Evolutionary conservation across 1,139 yeast species (phyloP).

Genomic region (Kluyveromyces sp.): DNA sequence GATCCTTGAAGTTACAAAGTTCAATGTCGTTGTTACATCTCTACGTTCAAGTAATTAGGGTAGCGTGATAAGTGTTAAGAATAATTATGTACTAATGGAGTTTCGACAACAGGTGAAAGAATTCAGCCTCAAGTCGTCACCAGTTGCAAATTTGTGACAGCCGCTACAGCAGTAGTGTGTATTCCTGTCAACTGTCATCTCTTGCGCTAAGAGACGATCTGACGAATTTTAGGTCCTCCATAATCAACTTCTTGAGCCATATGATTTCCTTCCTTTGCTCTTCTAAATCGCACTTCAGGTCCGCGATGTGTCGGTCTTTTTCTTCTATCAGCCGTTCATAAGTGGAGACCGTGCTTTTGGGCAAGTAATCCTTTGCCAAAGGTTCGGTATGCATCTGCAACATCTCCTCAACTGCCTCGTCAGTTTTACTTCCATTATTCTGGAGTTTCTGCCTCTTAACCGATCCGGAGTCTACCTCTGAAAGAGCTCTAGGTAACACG

Average conservation of each 20-base stretch:
- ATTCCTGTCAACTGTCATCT: not conserved
- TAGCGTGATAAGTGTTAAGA: not conserved
- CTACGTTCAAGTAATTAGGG: not conserved
- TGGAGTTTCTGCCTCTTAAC: not conserved
- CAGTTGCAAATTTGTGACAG: too few relatives aligned
- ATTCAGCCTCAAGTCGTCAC: too few relatives aligned
- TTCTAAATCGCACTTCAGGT: slow-evolving; percentile 28
- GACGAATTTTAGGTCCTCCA: slow-evolving; percentile 33
- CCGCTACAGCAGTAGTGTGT: not conserved
- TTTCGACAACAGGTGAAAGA: too few relatives aligned
- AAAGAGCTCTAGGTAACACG: not conserved
- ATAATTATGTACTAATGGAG: too few relatives aligned
- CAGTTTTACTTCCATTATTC: not conserved
- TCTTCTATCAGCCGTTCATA: slow-evolving; percentile 27
- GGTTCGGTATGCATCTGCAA: not conserved
- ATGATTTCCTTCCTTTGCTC: slow-evolving; percentile 30
- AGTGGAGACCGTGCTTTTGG: slow-evolving; percentile 2
- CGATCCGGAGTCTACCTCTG: not conserved
- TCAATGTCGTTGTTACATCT: not conserved
- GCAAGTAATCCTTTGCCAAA: not conserved
- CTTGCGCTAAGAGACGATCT: slow-evolving; percentile 13
- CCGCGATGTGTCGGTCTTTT: slow-evolving; percentile 27
- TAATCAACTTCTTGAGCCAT: slow-evolving; percentile 31
- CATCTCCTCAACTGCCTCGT: not conserved
- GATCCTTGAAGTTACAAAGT: too few relatives aligned